Conservation (phyloP, 2,329 filamentous ascomycete genomes). For the Diatrype stigma region DNA sequence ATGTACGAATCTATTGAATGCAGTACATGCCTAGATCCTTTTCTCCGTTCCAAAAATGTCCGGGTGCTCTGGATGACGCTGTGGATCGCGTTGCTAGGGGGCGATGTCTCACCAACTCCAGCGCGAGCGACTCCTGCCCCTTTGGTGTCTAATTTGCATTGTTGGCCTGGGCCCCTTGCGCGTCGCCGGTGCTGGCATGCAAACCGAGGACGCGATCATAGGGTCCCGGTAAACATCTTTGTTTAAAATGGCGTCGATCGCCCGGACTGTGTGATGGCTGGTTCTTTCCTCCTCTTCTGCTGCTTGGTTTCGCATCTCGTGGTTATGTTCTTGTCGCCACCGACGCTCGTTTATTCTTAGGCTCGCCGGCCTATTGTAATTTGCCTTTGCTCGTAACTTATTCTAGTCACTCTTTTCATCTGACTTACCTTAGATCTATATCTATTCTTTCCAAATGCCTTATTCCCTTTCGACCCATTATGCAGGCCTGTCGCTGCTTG, state of each 20-base stretch:
- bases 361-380: constrained; percentile 7
- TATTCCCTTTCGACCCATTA: constrained; percentile 28
- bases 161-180: constrained; percentile 12
- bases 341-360: constrained; percentile 17
- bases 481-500: constrained; percentile 26
- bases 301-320: not conserved
- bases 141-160: constrained; percentile 23
- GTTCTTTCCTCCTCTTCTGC: not conserved
- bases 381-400: too few species aligned
- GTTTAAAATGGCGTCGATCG: constrained; percentile 14
- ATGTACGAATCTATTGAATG: too few species aligned
- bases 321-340: constrained; percentile 8
- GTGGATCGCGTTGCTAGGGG: too few species aligned
- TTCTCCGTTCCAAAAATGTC: too few species aligned
- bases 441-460: constrained; percentile 14
- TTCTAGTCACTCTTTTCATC: constrained; percentile 23
- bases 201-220: constrained; percentile 12
- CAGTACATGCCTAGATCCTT: too few species aligned
- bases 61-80: too few species aligned
- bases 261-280: not conserved
- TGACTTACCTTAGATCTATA: constrained; percentile 3
- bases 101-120: not conserved
- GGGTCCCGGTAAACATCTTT: constrained; percentile 5
- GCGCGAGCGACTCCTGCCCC: constrained; percentile 6
- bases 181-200: constrained; percentile 18